Evolutionary conservation across 441 rosid genomes (phyloP).

Genomic region (Populus tomentosa): DNA sequence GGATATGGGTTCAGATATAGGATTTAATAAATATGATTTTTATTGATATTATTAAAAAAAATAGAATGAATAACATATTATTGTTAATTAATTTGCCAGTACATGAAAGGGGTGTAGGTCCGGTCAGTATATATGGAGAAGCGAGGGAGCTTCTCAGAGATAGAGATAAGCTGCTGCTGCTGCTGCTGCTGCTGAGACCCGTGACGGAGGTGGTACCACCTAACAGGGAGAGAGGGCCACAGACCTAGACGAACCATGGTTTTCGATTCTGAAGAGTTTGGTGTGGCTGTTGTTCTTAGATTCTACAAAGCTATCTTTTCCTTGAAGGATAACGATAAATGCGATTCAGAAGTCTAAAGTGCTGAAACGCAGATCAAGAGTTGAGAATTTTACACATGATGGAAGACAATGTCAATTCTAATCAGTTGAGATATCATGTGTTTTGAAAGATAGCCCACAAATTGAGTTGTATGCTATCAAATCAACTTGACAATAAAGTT

Average conservation of each 20-base stretch:
- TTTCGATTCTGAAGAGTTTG: background rate
- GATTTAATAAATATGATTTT: too few species aligned
- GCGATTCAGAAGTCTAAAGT: background rate
- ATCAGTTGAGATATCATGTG: background rate
- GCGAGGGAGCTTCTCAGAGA: background rate
- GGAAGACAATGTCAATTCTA: background rate
- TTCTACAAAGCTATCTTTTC: background rate
- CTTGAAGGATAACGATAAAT: background rate
- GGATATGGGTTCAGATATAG: background rate
- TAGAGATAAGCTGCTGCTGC: slow-evolving; percentile 6
- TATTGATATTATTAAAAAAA: too few species aligned
- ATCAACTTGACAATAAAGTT: too few species aligned
- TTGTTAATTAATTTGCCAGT: background rate
- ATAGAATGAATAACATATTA: background rate
- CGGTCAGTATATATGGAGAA: background rate
- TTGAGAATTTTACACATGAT: background rate
- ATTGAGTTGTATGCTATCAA: too few species aligned
- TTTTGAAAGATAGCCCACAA: too few species aligned
- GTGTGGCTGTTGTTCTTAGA: background rate
- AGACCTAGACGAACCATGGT: background rate
- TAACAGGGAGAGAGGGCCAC: background rate
- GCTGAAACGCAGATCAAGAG: background rate
- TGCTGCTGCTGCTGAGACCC: slow-evolving; percentile 4
- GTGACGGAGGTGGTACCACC: background rate
- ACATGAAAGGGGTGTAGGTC: background rate